Base-by-base conservation (phyloP, 495 filamentous ascomycete genomes). In the Trichoderma reesei region DNA sequence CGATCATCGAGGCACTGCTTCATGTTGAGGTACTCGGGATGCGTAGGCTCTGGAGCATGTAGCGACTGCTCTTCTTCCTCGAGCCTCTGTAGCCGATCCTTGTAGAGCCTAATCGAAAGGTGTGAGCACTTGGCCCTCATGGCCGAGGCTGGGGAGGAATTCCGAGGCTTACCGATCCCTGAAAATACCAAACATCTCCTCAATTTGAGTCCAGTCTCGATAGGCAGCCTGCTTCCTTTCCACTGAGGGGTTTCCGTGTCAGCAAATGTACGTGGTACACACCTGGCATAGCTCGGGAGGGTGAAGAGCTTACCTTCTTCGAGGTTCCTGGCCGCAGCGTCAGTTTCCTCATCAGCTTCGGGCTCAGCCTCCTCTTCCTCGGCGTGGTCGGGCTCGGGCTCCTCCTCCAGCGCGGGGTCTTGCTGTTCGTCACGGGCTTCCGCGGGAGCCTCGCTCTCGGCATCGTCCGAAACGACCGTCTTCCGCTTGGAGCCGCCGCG, bases 1-100 rank as follows among this genome's bases (percentile, higher is more conserved):
- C 92, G 85, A 46, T 86, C 86, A 73, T 95, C 82, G 64, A 98
- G 82, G 72, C 86, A 90, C 70, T 91, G 83, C 68, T 95, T 83
- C 85, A 93, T 90, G 0, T 88, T 88, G 59, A 95, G 78, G 65
- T 90, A 90, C 72, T 96, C 93, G 38, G 90, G 89, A 73, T 98
- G 94, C n/a, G 84, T 89, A 34, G 87, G 88, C 62, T 86, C 86
- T 1, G 90, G 85, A 62, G 86, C 81, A 64, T 80, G 82, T 38
- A 98, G 82, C 82, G 94, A 86, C 36, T 88, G 86, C 65, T 96
- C 84, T 82, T 98, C 92, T 65, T 84, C 81, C 67, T 93, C 88
- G 54, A 93, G 76, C 68, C 89, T 84, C 11, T 87, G 86, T 44
- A 98, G 80, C 66, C 89, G 85, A 71, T 97, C 92, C 67, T 95